These are phyloP conservation scores for Echites panduratus DNA, from an alignment of 257 asterid species.

Conservation along the genomic window DNA sequence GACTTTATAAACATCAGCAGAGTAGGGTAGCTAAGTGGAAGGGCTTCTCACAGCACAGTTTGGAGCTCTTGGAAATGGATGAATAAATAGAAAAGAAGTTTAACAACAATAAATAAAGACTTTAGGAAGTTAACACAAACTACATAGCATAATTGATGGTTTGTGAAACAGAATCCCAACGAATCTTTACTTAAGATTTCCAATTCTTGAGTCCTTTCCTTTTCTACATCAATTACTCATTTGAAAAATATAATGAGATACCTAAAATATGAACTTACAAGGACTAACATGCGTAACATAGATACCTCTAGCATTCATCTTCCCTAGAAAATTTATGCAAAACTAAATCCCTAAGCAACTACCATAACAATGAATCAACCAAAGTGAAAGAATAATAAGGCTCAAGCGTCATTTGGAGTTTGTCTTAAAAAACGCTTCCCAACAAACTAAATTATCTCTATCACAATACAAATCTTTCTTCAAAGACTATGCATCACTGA, in stretches of 20 bases:
- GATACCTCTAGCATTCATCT: background rate
- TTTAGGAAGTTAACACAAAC: background rate
- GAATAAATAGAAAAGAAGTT: background rate
- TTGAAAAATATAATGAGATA: background rate
- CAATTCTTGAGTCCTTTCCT: background rate
- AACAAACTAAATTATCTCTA: background rate
- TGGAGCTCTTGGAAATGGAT: background rate
- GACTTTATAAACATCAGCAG: background rate
- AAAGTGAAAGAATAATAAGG: background rate
- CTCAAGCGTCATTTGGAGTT: background rate
- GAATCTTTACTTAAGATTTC: background rate
- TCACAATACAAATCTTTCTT: background rate
- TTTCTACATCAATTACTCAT: background rate
- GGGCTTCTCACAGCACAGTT: no score
- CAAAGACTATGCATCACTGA: background rate
- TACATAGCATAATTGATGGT: background rate
- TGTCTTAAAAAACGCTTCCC: background rate
- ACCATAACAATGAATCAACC: background rate
- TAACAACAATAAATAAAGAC: no score
- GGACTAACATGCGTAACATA: background rate
- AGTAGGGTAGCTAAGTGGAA: background rate
- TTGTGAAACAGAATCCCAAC: background rate
- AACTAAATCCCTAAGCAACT: background rate
- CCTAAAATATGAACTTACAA: background rate
- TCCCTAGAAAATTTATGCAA: background rate